phyloP scores from a whole-genome alignment of 164 flowering plant species.

The Vitis cinerea region DNA sequence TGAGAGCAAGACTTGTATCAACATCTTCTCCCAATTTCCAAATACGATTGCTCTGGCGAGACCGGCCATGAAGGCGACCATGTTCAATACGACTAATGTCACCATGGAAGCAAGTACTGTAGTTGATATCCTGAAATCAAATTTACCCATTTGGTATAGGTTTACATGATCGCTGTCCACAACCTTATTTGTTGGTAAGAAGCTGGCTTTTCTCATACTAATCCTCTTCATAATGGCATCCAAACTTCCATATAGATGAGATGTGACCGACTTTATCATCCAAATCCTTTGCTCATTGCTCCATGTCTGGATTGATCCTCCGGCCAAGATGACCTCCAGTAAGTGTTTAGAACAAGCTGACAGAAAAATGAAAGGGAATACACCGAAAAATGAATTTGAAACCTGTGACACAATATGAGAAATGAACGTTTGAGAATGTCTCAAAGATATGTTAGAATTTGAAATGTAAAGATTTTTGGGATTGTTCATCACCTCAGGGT shows the following conservation, averaged over 20 bases:
- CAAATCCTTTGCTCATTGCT: conserved; percentile 38
- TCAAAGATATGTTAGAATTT: no score
- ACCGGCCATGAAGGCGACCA: conserved; percentile 28
- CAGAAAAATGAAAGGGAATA: conserved; percentile 24
- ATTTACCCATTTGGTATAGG: conserved; percentile 29
- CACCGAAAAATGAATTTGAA: conserved; percentile 24
- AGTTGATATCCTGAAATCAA: conserved; percentile 36
- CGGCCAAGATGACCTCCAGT: conserved; percentile 28
- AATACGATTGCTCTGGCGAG: conserved; percentile 15
- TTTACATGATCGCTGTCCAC: conserved; percentile 24
- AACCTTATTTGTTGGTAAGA: conserved; percentile 47
- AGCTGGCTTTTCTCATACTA: conserved; percentile 34
- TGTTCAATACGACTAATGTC: conserved; percentile 26
- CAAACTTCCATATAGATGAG: conserved; percentile 31
- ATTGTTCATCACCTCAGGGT: conserved; percentile 30
- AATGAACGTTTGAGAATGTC: no score
- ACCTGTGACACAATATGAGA: conserved; percentile 14
- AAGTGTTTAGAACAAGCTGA: conserved; percentile 26
- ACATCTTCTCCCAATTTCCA: conserved; percentile 19
- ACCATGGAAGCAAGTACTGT: conserved; percentile 37
- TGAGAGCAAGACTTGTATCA: conserved; percentile 30
- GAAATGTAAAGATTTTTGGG: not conserved
- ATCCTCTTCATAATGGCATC: conserved; percentile 29
- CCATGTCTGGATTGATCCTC: conserved; percentile 30
- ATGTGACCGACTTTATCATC: conserved; percentile 42